A percentile compares a stretch with the other conserved stretches of the same genome.
Conservation (phyloP, 108 stramenopile genomes). For the Skeletonema tropicum region DNA sequence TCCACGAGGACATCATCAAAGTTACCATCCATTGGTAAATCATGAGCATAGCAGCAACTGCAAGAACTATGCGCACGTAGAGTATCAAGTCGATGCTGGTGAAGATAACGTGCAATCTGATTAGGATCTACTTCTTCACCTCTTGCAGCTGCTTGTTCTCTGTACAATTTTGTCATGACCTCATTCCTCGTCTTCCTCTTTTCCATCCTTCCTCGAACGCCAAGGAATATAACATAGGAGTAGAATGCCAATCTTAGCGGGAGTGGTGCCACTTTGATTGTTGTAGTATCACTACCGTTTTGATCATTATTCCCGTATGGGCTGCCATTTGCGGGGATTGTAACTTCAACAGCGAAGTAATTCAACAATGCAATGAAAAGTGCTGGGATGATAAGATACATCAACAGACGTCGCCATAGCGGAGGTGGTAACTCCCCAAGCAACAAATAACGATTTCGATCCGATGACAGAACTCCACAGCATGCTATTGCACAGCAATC, state of each 20-base stretch:
- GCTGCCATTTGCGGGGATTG: conserved; percentile 3
- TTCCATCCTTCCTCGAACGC: conserved; percentile 4
- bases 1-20: neutral
- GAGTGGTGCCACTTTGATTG: conserved; percentile 28
- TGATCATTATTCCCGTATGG: neutral
- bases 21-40: conserved; percentile 16
- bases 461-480: conserved; percentile 40
- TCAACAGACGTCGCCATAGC: conserved; percentile 37
- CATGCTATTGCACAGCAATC: conserved; percentile 55
- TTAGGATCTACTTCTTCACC: conserved; percentile 28
- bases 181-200: conserved; percentile 20
- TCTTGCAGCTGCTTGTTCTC: conserved; percentile 23
- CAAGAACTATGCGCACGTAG: conserved; percentile 24
- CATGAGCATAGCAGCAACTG: conserved; percentile 39
- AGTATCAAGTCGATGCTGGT: conserved; percentile 16
- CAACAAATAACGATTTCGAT: conserved; percentile 40
- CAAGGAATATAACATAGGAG: conserved; percentile 21
- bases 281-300: conserved; percentile 10
- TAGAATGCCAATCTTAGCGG: conserved; percentile 16
- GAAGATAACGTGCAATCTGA: conserved; percentile 21
- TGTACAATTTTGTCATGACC: conserved; percentile 46
- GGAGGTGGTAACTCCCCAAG: conserved; percentile 48
- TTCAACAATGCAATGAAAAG: conserved; percentile 38
- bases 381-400: conserved; percentile 38
- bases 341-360: conserved; percentile 43